Evolutionary conservation across 1,284 basidiomycete species (phyloP).

Genomic region (Fomes fomentarius): DNA sequence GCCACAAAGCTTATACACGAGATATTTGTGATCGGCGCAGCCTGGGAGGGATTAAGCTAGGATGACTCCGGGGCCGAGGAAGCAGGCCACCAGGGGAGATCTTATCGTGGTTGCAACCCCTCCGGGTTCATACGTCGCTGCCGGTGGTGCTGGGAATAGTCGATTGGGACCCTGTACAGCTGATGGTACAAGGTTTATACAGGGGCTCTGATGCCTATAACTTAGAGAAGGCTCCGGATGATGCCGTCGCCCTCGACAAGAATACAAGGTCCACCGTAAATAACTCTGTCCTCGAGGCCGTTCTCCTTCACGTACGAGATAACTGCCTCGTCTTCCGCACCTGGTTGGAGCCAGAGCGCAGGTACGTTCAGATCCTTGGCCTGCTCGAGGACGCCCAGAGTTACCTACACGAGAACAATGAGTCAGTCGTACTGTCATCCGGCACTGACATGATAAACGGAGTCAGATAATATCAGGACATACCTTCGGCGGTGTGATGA

Average conservation of each 20-base stretch:
- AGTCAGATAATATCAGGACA: slow-evolving; percentile 3
- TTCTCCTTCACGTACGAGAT: slow-evolving; percentile 54
- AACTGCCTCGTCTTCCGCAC: slow-evolving; percentile 69
- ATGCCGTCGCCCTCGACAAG: slow-evolving; percentile 70
- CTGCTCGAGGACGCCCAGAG: slow-evolving; percentile 63
- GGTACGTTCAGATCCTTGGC: slow-evolving; percentile 66
- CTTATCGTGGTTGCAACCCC: no score
- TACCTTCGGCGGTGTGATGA: slow-evolving; percentile 78
- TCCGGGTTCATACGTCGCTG: no score
- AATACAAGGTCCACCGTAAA: slow-evolving; percentile 79
- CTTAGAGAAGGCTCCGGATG: slow-evolving; percentile 33
- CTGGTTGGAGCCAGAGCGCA: slow-evolving; percentile 85
- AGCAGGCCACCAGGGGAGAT: no score
- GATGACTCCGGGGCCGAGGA: no score
- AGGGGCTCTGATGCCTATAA: slow-evolving; percentile 1
- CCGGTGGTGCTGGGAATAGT: no score
- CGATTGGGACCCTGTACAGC: neutral
- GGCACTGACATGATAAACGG: no score
- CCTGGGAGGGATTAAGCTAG: no score
- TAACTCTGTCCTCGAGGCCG: slow-evolving; percentile 59
- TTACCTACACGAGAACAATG: slow-evolving; percentile 64
- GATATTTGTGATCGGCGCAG: no score
- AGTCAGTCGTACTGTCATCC: no score
- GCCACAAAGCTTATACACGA: no score
- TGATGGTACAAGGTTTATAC: no score